Conservation (phyloP, 1,284 basidiomycete species). For the Pseudozyma thailandica region DNA sequence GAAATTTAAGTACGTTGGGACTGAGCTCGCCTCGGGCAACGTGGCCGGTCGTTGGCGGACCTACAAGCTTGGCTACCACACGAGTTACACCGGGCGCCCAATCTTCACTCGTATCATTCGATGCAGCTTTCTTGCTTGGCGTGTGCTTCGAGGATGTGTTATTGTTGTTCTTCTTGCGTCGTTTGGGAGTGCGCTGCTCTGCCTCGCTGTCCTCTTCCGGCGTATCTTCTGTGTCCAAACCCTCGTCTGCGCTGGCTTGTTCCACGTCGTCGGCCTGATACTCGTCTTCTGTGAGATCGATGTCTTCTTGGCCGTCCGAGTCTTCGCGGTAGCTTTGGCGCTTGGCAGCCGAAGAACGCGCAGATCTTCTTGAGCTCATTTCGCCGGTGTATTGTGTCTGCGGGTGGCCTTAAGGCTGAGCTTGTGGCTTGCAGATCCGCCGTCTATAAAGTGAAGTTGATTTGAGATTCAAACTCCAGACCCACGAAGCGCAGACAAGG, state of each 20-base stretch:
- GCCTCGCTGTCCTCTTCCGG: slow-evolving; percentile 8
- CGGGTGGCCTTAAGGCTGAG: neutral
- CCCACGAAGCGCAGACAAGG: neutral
- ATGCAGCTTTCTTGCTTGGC: neutral
- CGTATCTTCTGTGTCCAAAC: neutral
- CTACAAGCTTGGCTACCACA: slow-evolving; percentile 28
- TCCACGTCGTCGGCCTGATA: slow-evolving; percentile 18
- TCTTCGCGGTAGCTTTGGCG: slow-evolving; percentile 35
- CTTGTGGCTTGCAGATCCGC: no score
- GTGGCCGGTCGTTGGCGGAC: slow-evolving; percentile 35
- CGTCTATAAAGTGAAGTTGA: no score
- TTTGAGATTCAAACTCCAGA: no score
- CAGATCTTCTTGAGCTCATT: slow-evolving; percentile 39
- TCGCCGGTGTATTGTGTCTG: neutral
- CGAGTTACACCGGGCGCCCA: slow-evolving; percentile 38
- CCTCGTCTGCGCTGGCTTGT: slow-evolving; percentile 22
- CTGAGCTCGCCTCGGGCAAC: slow-evolving; percentile 87
- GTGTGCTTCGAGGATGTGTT: slow-evolving; percentile 7
- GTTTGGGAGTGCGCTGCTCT: slow-evolving; percentile 12
- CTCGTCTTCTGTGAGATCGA: slow-evolving; percentile 30
- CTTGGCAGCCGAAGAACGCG: slow-evolving; percentile 22
- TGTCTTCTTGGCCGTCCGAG: slow-evolving; percentile 17
- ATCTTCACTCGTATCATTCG: slow-evolving; percentile 1
- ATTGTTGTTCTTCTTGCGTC: slow-evolving; percentile 6
- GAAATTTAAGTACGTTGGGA: slow-evolving; percentile 82